Conservation (phyloP, 495 filamentous ascomycete genomes). For the Massariosphaeria phaeospora region DNA sequence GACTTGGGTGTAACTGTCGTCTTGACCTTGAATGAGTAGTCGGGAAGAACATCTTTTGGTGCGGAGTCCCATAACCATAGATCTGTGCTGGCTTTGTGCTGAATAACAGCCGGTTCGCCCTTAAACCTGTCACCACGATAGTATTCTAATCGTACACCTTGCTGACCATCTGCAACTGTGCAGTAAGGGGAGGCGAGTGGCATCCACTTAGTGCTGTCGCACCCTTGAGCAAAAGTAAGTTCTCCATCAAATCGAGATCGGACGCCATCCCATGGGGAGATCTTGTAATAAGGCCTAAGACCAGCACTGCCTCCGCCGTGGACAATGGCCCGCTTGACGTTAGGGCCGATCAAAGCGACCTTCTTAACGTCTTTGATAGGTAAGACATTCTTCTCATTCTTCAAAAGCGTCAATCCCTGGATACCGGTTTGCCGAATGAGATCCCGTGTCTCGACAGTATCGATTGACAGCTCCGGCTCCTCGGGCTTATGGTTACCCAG, state of each 20-base stretch:
- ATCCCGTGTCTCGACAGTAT: conserved; percentile 27
- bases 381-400: conserved; percentile 36
- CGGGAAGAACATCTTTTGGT: conserved; percentile 54
- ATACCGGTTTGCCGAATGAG: conserved; percentile 31
- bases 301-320: conserved; percentile 79
- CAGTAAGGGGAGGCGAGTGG: conserved; percentile 57
- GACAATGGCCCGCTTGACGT: conserved; percentile 68
- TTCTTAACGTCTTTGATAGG: conserved; percentile 40
- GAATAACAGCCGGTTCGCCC: conserved; percentile 50
- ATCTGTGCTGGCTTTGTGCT: conserved; percentile 56
- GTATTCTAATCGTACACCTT: conserved; percentile 59
- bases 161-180: conserved; percentile 51
- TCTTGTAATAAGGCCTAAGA: conserved; percentile 72
- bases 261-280: conserved; percentile 66
- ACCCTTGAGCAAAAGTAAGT: conserved; percentile 53
- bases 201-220: conserved; percentile 61
- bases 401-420: conserved; percentile 39
- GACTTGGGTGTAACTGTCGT: conserved; percentile 46
- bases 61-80: conserved; percentile 67
- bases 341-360: conserved; percentile 76
- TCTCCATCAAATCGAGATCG: conserved; percentile 44
- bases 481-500: conserved; percentile 24
- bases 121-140: conserved; percentile 58
- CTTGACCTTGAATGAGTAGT: conserved; percentile 58
- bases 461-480: conserved; percentile 23